These are phyloP conservation scores for Citrus maxima DNA, from an alignment of 345 rosid genomes.

Conservation along the genomic window DNA sequence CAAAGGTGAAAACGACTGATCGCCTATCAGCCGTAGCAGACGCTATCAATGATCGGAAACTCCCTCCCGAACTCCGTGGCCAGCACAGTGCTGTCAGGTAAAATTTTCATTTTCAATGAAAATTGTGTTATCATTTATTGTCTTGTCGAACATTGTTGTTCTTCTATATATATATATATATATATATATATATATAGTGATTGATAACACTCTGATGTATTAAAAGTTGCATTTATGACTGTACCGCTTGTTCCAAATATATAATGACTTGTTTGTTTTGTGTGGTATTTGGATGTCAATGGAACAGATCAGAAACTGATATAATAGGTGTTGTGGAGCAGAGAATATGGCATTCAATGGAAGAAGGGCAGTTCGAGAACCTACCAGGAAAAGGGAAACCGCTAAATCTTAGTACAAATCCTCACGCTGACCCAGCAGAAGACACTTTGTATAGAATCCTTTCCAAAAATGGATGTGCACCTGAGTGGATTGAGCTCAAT, in stretches of 20 bases:
- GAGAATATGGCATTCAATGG: constrained; percentile 96
- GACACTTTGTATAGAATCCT: constrained; percentile 83
- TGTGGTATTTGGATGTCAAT: neutral
- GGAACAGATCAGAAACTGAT: constrained; percentile 84
- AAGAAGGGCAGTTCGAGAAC: constrained; percentile 93
- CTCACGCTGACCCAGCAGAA: constrained; percentile 89
- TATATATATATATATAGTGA: neutral
- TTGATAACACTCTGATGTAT: neutral
- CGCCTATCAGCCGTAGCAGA: constrained; percentile 68
- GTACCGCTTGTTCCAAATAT: neutral
- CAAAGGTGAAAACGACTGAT: constrained; percentile 49
- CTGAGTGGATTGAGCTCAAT: constrained; percentile 92
- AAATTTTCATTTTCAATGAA: neutral
- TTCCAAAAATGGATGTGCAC: constrained; percentile 78
- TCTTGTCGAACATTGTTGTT: neutral
- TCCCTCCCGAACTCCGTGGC: constrained; percentile 91
- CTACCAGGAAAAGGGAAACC: constrained; percentile 95
- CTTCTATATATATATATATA: too few species aligned
- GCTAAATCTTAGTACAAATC: constrained; percentile 54
- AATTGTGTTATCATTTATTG: neutral
- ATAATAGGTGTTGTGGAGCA: constrained; percentile 81
- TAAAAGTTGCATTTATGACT: neutral
- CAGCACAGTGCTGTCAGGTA: constrained; percentile 70
- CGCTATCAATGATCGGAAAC: constrained; percentile 77
- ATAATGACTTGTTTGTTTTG: neutral